Conservation (phyloP, 2,329 filamentous ascomycete species). For the Pseudogymnoascus sp. region DNA sequence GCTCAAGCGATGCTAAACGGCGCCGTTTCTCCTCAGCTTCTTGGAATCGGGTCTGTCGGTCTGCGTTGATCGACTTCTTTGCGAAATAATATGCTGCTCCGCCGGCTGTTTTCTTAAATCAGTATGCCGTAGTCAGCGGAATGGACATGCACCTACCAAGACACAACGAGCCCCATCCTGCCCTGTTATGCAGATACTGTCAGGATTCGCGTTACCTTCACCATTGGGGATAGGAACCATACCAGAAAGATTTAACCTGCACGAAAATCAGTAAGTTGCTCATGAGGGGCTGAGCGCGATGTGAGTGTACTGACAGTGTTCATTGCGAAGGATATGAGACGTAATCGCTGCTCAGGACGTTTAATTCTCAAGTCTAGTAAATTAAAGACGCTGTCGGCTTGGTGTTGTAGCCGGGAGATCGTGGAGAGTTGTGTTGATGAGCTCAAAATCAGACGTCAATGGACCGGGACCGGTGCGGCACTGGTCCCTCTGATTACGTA, state of each 20-base stretch:
- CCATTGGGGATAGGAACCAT: conserved; percentile 22
- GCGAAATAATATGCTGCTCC: conserved; percentile 93
- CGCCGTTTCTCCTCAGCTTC: conserved; percentile 54
- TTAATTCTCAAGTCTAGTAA: neutral
- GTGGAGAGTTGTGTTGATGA: neutral
- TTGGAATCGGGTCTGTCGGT: conserved; percentile 65
- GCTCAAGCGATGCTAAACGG: conserved; percentile 48
- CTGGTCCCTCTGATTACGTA: neutral
- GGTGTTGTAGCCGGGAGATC: neutral
- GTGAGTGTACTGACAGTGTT: conserved; percentile 41
- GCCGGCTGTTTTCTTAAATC: conserved; percentile 50
- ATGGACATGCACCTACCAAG: conserved; percentile 50
- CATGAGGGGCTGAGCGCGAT: neutral
- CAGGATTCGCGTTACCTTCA: conserved; percentile 13
- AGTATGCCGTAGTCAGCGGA: conserved; percentile 8
- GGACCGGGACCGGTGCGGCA: neutral
- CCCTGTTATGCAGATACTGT: conserved; percentile 42
- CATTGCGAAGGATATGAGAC: conserved; percentile 33
- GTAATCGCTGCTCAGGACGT: neutral
- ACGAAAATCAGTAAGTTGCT: conserved; percentile 13
- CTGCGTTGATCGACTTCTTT: conserved; percentile 87
- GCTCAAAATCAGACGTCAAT: conserved; percentile 1
- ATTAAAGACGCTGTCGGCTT: neutral
- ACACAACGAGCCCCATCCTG: conserved; percentile 87
- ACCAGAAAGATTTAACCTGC: conserved; percentile 62